Evolutionary conservation across 305 asterid species (phyloP), one percentile per base, ranked within the genome.

Genomic region (Ruellia speciosa): DNA sequence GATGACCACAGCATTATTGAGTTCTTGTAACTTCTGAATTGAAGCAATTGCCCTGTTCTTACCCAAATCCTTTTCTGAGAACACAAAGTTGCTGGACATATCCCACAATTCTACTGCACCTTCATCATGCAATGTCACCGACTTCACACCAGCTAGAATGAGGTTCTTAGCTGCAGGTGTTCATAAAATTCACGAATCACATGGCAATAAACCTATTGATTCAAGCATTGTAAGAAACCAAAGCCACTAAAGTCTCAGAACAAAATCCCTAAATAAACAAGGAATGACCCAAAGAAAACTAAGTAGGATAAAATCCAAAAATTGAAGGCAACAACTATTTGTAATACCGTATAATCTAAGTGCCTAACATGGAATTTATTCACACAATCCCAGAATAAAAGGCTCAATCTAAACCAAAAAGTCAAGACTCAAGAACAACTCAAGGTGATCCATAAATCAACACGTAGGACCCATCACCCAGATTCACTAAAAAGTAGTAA

Each of bases 81-180:
- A 88, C 65, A 81, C 58, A 73, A 92, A 92, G 79, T 84, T 92
- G 72, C 99, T 72, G 3, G 96, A 84, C 78, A 92, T 61, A 72
- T 92, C 99, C 99, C 99, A 92, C 63, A 88, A 66, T 60, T 88
- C 95, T 59, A 92, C 95, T 13, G 70, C 49, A 39, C 94, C 94
- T 77, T 92, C 96, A 72, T 92, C 99, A 46, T 92, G 96, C 78
- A 92, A 70, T 8, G 94, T 86, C 77, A 92, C 95, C 61, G 99
- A 92, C 78, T 88, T 92, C 63, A 92, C 96, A 62, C 99, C 99
- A 52, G 99, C 99, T 69, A 92, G 97, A 66, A 88, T 63, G 60
- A 92, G 95, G 68, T 88, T 92, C 79, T 92, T 92, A 14, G 97
- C 99, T 92, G 96, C 84, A 75, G 70, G 19, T 19, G 46, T 61